phyloP scores from a whole-genome alignment of 768 basidiomycete species.

The Boletus huronensis region DNA sequence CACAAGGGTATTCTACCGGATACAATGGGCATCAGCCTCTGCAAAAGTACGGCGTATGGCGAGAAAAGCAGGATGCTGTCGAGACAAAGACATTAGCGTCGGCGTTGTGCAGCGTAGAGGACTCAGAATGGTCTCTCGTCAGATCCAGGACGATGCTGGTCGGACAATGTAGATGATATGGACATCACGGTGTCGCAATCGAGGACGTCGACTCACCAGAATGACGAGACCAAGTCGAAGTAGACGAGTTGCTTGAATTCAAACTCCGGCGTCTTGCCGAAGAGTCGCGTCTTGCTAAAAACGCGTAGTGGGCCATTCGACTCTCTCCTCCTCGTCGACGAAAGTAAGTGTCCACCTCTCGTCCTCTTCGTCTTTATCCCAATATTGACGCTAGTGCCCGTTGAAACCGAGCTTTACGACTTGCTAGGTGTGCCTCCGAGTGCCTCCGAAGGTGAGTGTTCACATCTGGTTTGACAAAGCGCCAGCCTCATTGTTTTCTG shows the following conservation, averaged over 20 bases:
- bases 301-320: conserved; percentile 17
- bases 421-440: conserved; percentile 68
- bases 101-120: conserved; percentile 5
- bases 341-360: conserved; percentile 27
- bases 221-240: too few species aligned
- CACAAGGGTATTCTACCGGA: conserved; percentile 25
- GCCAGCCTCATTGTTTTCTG: conserved; percentile 10
- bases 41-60: conserved; percentile 20
- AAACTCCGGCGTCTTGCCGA: conserved; percentile 35
- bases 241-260: too few species aligned
- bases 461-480: background rate
- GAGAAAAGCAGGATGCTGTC: conserved; percentile 13
- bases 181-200: conserved; percentile 48
- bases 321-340: conserved; percentile 5
- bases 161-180: conserved; percentile 91
- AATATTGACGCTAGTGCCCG: conserved; percentile 47
- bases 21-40: conserved; percentile 28
- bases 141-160: conserved; percentile 47
- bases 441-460: conserved; percentile 64
- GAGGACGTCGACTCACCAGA: conserved; percentile 22
- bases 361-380: background rate
- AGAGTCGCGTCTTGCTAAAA: conserved; percentile 28
- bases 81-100: conserved; percentile 30
- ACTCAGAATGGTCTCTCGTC: conserved; percentile 44
- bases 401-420: conserved; percentile 84